Evolutionary conservation across 352 stramenopile species (phyloP).

Genomic region (Globisporangium abappressorium): DNA sequence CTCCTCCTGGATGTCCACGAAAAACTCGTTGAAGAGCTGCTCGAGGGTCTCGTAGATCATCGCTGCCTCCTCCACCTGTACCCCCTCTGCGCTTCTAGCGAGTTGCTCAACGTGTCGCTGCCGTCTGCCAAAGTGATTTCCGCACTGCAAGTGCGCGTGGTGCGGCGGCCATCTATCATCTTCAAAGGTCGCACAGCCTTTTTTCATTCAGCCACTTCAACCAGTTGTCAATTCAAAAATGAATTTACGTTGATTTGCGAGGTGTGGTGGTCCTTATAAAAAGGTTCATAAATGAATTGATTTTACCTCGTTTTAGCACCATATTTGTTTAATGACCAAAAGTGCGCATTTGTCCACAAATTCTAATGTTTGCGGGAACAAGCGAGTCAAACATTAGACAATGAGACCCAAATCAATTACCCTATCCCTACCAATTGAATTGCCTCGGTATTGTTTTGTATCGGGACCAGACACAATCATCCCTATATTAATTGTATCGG

Average conservation of each 20-base stretch:
- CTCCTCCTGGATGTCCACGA: slow-evolving; percentile 50
- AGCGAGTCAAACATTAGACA: not conserved
- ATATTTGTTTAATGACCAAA: not conserved
- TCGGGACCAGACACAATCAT: not conserved
- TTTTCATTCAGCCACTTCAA: not conserved
- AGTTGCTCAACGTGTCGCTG: not conserved
- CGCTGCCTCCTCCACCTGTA: not conserved
- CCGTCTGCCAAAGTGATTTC: not conserved
- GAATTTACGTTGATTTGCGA: not conserved
- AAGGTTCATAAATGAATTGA: not conserved
- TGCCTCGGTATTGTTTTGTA: not conserved
- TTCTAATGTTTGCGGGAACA: not conserved
- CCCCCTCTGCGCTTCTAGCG: not conserved
- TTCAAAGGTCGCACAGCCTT: slow-evolving; percentile 2
- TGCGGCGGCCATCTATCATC: not conserved
- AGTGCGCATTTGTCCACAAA: not conserved
- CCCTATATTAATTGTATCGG: not conserved
- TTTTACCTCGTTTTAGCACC: not conserved
- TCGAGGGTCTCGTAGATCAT: slow-evolving; percentile 59
- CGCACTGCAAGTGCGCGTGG: not conserved
- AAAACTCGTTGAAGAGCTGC: slow-evolving; percentile 64
- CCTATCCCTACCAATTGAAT: not conserved
- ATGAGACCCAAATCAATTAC: not conserved
- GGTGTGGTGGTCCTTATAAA: not conserved
- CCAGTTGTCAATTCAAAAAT: not conserved